A percentile compares a stretch with the other conserved stretches of the same genome.
Conservation (phyloP, 2,329 filamentous ascomycete species). For the Pseudocercospora cruenta region DNA sequence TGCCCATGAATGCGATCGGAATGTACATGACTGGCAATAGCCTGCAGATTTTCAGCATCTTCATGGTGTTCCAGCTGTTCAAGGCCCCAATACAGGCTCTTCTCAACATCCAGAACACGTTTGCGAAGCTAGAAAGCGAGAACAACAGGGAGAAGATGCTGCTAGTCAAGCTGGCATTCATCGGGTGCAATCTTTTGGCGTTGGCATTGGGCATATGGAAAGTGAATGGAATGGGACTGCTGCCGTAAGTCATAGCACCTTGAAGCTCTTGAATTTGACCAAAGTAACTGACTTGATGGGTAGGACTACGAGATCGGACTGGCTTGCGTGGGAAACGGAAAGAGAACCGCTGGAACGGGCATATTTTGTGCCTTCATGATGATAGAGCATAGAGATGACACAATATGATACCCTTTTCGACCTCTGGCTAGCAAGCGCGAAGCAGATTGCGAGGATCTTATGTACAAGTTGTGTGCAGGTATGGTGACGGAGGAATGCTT, state of each 20-base stretch:
- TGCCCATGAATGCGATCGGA: slow-evolving; percentile 98
- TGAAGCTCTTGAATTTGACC: too few species aligned
- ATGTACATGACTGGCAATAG: slow-evolving; percentile 99
- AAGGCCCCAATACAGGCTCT: slow-evolving; percentile 91
- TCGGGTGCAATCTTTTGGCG: slow-evolving; percentile 82
- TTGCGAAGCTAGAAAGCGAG: slow-evolving; percentile 85
- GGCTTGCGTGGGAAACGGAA: slow-evolving; percentile 91
- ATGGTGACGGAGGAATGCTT: too few species aligned
- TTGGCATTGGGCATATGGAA: slow-evolving; percentile 92
- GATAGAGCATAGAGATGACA: slow-evolving; percentile 6
- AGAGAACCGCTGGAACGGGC: slow-evolving; percentile 70
- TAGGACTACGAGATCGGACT: slow-evolving; percentile 95
- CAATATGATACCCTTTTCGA: slow-evolving; percentile 1
- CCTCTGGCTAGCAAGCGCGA: neutral
- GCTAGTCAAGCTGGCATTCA: slow-evolving; percentile 83
- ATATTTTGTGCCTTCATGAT: slow-evolving; percentile 35
- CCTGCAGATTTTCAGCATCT: slow-evolving; percentile 98
- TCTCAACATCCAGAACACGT: slow-evolving; percentile 80
- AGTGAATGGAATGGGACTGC: slow-evolving; percentile 90
- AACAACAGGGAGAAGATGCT: slow-evolving; percentile 73
- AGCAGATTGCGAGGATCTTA: neutral
- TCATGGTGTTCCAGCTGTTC: slow-evolving; percentile 99
- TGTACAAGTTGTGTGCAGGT: neutral
- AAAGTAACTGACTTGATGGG: too few species aligned
- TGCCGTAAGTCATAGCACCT: slow-evolving; percentile 90